Conservation (phyloP, 768 basidiomycete genomes). For the Sporobolomyces roseus region DNA sequence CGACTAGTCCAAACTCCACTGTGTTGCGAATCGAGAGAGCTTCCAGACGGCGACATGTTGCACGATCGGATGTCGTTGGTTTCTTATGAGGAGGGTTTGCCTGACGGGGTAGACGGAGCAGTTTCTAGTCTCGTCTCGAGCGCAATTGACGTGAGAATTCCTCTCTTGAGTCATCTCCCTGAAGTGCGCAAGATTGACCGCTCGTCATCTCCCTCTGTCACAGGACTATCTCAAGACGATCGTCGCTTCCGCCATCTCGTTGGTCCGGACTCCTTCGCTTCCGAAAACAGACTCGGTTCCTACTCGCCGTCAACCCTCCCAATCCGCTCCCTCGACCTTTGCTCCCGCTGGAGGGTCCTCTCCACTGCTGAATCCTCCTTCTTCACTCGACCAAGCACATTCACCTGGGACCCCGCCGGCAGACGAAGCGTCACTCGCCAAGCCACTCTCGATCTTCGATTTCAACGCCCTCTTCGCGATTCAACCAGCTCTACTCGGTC, state of each 20-base stretch:
- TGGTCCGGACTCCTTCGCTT: conserved; percentile 20
- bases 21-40: conserved; percentile 30
- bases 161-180: not conserved
- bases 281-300: not conserved
- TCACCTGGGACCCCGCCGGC: not conserved
- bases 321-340: conserved; percentile 9
- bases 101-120: conserved; percentile 20
- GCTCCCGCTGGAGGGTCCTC: conserved; percentile 3
- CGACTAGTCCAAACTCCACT: conserved; percentile 29
- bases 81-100: conserved; percentile 34
- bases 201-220: too few relatives aligned
- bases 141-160: conserved; percentile 35
- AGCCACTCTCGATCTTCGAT: conserved; percentile 32
- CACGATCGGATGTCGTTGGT: conserved; percentile 30
- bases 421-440: too few relatives aligned
- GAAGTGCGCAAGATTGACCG: not conserved
- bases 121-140: conserved; percentile 11
- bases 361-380: not conserved
- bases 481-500: conserved; percentile 30
- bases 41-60: conserved; percentile 39
- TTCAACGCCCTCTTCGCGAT: conserved; percentile 39
- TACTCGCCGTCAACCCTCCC: conserved; percentile 11
- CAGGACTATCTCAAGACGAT: conserved; percentile 34
- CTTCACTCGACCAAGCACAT: not conserved
- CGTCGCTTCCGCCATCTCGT: conserved; percentile 32